A percentile compares a stretch with the other conserved stretches of the same genome.
Conservation (phyloP, 345 rosid species). For the Eucalyptus marginata region DNA sequence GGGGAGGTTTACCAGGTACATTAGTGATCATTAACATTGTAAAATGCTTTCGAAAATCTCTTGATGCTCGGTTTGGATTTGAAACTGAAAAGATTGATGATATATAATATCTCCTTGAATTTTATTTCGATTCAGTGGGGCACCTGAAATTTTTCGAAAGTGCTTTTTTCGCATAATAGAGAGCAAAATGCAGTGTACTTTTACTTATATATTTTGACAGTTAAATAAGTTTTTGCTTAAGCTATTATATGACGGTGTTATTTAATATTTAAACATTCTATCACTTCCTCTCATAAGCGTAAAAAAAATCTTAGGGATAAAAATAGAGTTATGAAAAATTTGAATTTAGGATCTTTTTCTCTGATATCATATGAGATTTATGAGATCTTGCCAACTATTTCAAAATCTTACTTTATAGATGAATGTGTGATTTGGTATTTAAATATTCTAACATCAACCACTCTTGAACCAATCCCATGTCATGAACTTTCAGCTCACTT, state of each 20-base stretch:
- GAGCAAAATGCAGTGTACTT: not conserved
- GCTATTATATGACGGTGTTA: not conserved
- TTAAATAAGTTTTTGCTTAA: not conserved
- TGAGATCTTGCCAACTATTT: not conserved
- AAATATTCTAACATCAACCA: not conserved
- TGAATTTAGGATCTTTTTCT: accelerated
- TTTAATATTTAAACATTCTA: not conserved
- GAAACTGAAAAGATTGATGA: not conserved
- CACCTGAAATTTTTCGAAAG: not conserved
- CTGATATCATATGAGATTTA: not conserved
- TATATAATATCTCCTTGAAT: not conserved
- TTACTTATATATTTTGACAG: not conserved
- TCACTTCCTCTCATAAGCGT: not conserved
- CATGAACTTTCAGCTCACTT: not conserved
- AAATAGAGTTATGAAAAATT: not conserved
- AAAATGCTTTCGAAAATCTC: not conserved
- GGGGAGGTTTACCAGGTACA: constrained; percentile 3
- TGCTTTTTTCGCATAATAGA: not conserved
- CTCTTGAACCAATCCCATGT: not conserved
- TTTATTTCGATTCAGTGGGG: not conserved
- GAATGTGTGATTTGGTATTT: not conserved
- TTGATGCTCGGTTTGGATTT: not conserved
- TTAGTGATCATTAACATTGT: not conserved
- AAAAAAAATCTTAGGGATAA: not conserved
- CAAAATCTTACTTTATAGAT: not conserved